Base-by-base conservation (phyloP, 1,284 basidiomycete species). In the Trichosporon sp. region DNA sequence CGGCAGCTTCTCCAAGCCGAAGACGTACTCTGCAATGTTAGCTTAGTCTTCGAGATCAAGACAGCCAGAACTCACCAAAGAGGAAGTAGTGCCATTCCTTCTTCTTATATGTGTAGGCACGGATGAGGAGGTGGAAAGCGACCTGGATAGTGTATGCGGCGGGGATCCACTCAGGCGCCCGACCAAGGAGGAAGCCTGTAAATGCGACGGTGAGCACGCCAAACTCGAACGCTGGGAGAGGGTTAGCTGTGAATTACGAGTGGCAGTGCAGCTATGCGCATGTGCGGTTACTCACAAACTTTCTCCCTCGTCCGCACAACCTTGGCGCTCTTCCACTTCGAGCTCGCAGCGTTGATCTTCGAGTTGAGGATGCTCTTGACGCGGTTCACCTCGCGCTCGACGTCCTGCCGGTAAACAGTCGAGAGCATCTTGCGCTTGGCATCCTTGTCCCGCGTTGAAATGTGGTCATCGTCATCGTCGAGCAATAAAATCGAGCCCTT, bases 21-120 rank as follows among this genome's bases (percentile, higher is more conserved):
- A 32, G 11, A 59, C 59, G 46, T 16, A 60, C 59, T 60, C 59
- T 52, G 59, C 31, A 8, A 16, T 1, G 29, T 34, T 37, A 56
- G 56, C 46, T 61, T 1, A 14, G 11, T 9, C 4, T 14, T 9
- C 14, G 5, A 16, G 5, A 23, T 21, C 27, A 5, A 54, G 40
- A n/a, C n/a, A n/a, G n/a, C n/a, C 46, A 16, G 23, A 14, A 65
- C 78, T 61, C 62, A 79, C 92, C 93, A 78, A 95, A 95, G 54
- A 95, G 84, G 82, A 96, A 96, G 81, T 96, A 96, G 78, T 95
- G 92, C 87, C 88, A 95, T 3, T 86, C 85, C 68, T 80, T 89
- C 75, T 88, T 88, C 85, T 94, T 94, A 84, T 94, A 95, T 37
- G 81, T 85, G 79, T 89, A 95, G 13, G 84, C 85, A 58, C 93